Conservation (phyloP, 208 protist species). For the Vickermania ingenoplastis region DNA sequence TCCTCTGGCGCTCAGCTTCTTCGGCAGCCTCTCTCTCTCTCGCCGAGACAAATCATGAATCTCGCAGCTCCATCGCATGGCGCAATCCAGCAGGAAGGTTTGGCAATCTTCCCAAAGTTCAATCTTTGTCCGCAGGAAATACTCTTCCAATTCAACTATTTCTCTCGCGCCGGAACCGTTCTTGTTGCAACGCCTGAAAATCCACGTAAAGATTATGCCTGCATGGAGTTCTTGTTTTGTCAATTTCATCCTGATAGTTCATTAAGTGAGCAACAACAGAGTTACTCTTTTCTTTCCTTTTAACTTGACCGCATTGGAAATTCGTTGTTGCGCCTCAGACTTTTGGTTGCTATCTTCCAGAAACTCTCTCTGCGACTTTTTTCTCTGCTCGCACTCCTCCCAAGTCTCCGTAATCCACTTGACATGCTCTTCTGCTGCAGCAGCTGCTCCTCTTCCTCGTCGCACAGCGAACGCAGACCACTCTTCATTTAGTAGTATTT, state of each 20-base stretch:
- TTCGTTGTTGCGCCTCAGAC: slow-evolving; percentile 13
- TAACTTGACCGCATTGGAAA: not conserved
- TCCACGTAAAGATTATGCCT: slow-evolving; percentile 50
- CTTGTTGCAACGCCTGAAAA: slow-evolving; percentile 49
- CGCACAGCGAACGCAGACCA: slow-evolving; percentile 42
- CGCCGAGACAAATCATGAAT: slow-evolving; percentile 1
- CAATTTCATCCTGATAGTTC: slow-evolving; percentile 16
- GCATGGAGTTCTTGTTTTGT: slow-evolving; percentile 8
- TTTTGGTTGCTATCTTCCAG: slow-evolving; percentile 15
- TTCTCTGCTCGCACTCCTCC: slow-evolving; percentile 43
- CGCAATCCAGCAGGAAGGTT: slow-evolving; percentile 3
- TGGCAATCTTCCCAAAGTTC: slow-evolving; percentile 14
- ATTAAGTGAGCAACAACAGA: slow-evolving; percentile 26
- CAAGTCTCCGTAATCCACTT: slow-evolving; percentile 78
- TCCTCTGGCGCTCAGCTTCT: slow-evolving; percentile 18
- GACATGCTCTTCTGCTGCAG: slow-evolving; percentile 23
- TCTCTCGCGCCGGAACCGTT: slow-evolving; percentile 23
- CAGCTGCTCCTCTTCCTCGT: slow-evolving; percentile 8
- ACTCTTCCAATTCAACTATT: slow-evolving; percentile 26
- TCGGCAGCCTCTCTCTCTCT: slow-evolving; percentile 16
- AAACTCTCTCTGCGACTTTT: slow-evolving; percentile 16
- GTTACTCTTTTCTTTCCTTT: slow-evolving; percentile 11
- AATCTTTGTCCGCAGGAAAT: slow-evolving; percentile 22
- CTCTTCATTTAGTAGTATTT: slow-evolving; percentile 50
- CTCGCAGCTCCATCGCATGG: slow-evolving; percentile 8